Evolutionary conservation across 2,329 filamentous ascomycete species (phyloP), one percentile per base, ranked within the genome.

Genomic region (Diplodia intermedia): DNA sequence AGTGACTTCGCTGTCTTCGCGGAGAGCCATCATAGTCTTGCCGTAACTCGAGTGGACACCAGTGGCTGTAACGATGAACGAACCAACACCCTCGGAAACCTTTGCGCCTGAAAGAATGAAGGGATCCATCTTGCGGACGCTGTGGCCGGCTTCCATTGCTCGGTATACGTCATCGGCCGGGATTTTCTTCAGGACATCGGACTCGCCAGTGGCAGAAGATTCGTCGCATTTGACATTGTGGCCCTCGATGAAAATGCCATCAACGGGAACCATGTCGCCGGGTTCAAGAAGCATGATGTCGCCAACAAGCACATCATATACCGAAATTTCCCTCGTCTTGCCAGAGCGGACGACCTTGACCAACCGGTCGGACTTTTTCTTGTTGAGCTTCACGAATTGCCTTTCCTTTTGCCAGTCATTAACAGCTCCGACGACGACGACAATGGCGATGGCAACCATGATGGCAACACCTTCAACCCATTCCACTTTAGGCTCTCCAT

Each of bases 21-120:
- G 88, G 12, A 94, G 81, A 47, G 91, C 91, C 86, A 94, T 90
- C 81, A 94, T 86, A 2, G 89, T 93, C 73, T 91, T 91, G 67
- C 91, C 91, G 73, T 91, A 89, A 38, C 87, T 90, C 0, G 91
- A 92, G 77, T 94, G 86, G 43, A 90, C 84, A 70, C 91, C 91
- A 20, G 90, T 88, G 4, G 91, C 87, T 1, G 90, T 92, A 66
- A 93, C 91, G 66, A 94, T 77, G 77, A 92, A 94, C 4, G 86
- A 88, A 11, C 92, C 91, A 8, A 92, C 85, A 66, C 91, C 91
- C 73, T 93, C 90, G 0, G 88, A 88, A 12, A 94, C 88, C 72
- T 92, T 93, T 2, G 90, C 90, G 55, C 91, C 94, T 36, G 93
- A 97, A 72, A 97, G 91, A 73, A 97, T 93, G 77, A 94, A 94